Percentiles rank a stretch among this genome's conserved stretches.
These are phyloP conservation scores for Onygenales sp. DNA, from an alignment of 2,329 filamentous ascomycete species.

Conservation along the genomic window DNA sequence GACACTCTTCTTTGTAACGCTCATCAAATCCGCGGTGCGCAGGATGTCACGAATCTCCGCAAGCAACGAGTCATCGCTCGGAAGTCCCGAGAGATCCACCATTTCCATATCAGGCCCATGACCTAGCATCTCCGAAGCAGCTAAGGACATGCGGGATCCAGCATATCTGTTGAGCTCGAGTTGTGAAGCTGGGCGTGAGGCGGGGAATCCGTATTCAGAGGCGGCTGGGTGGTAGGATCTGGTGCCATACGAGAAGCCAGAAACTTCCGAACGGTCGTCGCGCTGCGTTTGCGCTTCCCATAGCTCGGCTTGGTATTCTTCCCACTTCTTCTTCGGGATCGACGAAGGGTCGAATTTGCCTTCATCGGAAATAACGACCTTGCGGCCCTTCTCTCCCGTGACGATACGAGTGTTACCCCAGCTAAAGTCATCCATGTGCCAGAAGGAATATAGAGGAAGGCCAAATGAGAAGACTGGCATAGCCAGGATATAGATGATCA, in stretches of 20 bases:
- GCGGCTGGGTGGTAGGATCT: constrained; percentile 56
- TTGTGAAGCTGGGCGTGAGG: constrained; percentile 52
- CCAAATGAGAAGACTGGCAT: constrained; percentile 87
- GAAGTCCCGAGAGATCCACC: constrained; percentile 64
- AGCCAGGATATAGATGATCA: constrained; percentile 88
- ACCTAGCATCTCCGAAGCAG: constrained; percentile 51
- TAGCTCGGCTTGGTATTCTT: constrained; percentile 95
- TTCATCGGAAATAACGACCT: constrained; percentile 89
- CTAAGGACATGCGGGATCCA: constrained; percentile 67
- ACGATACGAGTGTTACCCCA: constrained; percentile 99
- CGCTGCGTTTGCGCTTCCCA: constrained; percentile 90
- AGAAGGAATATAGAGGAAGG: constrained; percentile 89
- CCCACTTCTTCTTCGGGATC: constrained; percentile 98
- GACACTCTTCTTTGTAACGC: constrained; percentile 95
- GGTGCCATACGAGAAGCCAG: constrained; percentile 90
- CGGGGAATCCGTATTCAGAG: constrained; percentile 65
- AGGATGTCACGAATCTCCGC: constrained; percentile 93
- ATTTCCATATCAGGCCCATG: constrained; percentile 59
- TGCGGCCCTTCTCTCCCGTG: constrained; percentile 83
- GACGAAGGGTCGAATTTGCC: constrained; percentile 91
- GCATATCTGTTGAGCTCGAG: constrained; percentile 46
- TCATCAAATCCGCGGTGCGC: constrained; percentile 88
- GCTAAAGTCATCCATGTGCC: constrained; percentile 99
- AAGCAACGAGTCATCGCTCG: constrained; percentile 79
- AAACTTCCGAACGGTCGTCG: constrained; percentile 77